Conservation (phyloP, 768 basidiomycete species). For the Megacollybia marginata region DNA sequence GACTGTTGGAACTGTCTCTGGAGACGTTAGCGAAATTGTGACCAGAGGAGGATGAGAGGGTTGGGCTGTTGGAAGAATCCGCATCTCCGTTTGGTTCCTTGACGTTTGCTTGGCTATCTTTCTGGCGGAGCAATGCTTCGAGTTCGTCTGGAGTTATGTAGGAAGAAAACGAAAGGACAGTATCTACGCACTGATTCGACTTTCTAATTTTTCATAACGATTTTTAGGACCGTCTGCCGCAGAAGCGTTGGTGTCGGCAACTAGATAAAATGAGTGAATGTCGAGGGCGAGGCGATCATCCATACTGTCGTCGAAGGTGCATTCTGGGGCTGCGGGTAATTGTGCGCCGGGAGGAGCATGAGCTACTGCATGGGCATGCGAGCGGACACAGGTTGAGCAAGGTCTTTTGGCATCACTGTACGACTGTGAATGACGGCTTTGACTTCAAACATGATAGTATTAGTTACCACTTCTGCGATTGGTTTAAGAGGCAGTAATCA, state of each 20-base stretch:
- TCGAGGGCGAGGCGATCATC: neutral
- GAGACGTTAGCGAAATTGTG: neutral
- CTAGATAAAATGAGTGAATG: neutral
- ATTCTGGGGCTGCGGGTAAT: constrained; percentile 53
- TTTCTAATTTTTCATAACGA: constrained; percentile 58
- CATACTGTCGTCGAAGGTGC: constrained; percentile 71
- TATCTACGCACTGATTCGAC: constrained; percentile 52
- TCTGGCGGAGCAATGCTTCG: constrained; percentile 57
- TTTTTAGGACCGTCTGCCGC: constrained; percentile 47
- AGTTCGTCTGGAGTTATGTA: constrained; percentile 46
- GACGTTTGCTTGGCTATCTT: constrained; percentile 22
- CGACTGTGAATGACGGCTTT: neutral
- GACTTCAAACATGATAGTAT: neutral
- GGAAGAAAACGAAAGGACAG: neutral
- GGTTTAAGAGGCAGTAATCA: constrained; percentile 7
- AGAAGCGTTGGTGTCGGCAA: constrained; percentile 33
- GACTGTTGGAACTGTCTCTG: constrained; percentile 2
- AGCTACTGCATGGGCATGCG: constrained; percentile 60
- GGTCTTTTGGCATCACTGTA: constrained; percentile 67
- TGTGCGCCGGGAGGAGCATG: constrained; percentile 52
- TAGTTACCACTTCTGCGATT: constrained; percentile 51
- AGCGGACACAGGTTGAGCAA: constrained; percentile 71
- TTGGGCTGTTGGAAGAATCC: neutral
- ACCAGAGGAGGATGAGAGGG: neutral
- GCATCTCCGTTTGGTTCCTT: neutral